A percentile compares a stretch with the other conserved stretches of the same genome.
Evolutionary conservation across 768 basidiomycete species (phyloP).

Genomic region (Piloderma croceum): DNA sequence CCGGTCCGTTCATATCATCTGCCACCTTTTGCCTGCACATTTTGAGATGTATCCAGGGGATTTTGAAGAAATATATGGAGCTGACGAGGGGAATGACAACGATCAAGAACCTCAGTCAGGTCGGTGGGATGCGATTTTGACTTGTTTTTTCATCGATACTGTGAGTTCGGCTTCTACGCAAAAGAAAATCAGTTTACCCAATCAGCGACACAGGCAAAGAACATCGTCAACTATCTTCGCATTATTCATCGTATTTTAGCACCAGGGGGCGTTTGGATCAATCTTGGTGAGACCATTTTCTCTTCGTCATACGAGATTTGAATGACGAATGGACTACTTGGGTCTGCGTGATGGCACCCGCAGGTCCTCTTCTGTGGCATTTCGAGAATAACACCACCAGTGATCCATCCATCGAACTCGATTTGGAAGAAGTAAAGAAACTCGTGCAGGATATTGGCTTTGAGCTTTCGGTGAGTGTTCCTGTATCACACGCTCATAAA

Average conservation of each 20-base stretch:
- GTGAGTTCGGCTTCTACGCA: slow-evolving; percentile 34
- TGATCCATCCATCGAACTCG: slow-evolving; percentile 82
- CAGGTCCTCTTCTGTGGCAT: slow-evolving; percentile 94
- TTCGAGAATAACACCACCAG: slow-evolving; percentile 83
- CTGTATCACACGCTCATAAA: background rate
- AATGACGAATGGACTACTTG: no score
- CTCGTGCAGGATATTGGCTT: slow-evolving; percentile 76
- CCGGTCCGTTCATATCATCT: slow-evolving; percentile 44
- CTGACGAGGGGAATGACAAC: slow-evolving; percentile 36
- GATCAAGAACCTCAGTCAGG: slow-evolving; percentile 64
- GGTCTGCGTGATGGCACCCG: background rate
- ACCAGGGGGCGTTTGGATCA: slow-evolving; percentile 89
- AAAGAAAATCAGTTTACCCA: background rate
- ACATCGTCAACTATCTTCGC: slow-evolving; percentile 86
- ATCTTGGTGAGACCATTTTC: slow-evolving; percentile 52
- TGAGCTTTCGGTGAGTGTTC: slow-evolving; percentile 61
- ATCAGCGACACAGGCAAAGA: slow-evolving; percentile 59
- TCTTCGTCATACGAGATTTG: background rate
- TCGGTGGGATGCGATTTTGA: slow-evolving; percentile 84
- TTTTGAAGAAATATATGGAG: slow-evolving; percentile 88
- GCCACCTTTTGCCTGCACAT: slow-evolving; percentile 4
- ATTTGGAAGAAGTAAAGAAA: slow-evolving; percentile 81
- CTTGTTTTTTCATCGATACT: slow-evolving; percentile 97
- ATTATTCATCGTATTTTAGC: slow-evolving; percentile 78
- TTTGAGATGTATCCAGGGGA: slow-evolving; percentile 50